phyloP scores from a whole-genome alignment of 352 stramenopile genomes.

The Phytopythium cucurbitacearum region DNA sequence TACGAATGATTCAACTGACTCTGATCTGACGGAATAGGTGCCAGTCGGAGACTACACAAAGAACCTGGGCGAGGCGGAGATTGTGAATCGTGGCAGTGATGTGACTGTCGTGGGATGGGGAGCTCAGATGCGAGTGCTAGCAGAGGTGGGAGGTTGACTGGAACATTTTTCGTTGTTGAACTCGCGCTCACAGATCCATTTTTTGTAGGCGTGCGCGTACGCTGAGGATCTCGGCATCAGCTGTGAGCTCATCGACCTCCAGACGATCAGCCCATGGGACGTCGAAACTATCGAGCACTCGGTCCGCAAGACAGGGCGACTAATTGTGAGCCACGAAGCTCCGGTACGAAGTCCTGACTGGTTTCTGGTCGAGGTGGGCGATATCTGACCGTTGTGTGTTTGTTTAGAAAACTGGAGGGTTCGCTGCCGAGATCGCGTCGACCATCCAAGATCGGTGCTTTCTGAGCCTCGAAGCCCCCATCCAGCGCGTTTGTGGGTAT shows the following conservation, averaged over 20 bases:
- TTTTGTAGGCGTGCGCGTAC: constrained; percentile 62
- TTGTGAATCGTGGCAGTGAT: constrained; percentile 90
- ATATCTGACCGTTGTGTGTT: constrained; percentile 1
- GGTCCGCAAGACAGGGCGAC: constrained; percentile 96
- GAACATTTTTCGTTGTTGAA: not conserved
- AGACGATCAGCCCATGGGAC: constrained; percentile 98
- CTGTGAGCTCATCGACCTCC: constrained; percentile 97
- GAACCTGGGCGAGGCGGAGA: constrained; percentile 92
- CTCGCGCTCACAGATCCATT: not conserved
- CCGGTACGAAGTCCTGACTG: constrained; percentile 51
- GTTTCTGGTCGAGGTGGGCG: constrained; percentile 1
- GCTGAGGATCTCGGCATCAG: constrained; percentile 91
- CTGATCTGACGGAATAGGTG: constrained; percentile 34
- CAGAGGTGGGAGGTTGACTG: constrained; percentile 25
- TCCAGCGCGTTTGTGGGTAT: constrained; percentile 93
- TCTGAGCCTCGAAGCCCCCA: constrained; percentile 93
- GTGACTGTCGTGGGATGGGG: constrained; percentile 96
- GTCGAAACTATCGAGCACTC: constrained; percentile 92
- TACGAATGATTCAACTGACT: not conserved
- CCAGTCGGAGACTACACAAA: constrained; percentile 94
- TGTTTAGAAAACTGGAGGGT: constrained; percentile 85
- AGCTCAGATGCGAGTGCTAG: constrained; percentile 85
- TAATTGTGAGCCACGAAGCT: constrained; percentile 97
- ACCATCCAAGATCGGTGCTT: constrained; percentile 94
- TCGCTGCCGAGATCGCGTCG: constrained; percentile 95